phyloP scores from a whole-genome alignment of 2,329 filamentous ascomycete species.

The Lecanicillium sp. region DNA sequence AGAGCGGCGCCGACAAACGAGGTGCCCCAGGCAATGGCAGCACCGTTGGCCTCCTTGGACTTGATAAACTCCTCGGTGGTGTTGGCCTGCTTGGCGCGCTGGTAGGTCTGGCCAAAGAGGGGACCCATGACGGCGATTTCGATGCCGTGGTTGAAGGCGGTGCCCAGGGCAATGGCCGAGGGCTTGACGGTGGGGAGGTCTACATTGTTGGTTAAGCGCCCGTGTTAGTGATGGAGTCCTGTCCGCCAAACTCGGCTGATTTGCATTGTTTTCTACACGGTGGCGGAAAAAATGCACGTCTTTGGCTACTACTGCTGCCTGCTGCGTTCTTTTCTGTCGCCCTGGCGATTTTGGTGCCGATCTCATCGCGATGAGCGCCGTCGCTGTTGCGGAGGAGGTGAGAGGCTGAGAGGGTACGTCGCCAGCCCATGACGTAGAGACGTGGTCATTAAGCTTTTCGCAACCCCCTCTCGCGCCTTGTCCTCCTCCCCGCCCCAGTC shows the following conservation, averaged over 20 bases:
- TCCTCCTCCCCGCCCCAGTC: too few species aligned
- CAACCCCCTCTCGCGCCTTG: neutral
- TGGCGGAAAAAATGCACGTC: too few species aligned
- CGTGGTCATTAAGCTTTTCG: neutral
- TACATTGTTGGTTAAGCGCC: constrained; percentile 16
- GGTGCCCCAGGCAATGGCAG: constrained; percentile 82
- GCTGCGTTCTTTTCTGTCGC: too few species aligned
- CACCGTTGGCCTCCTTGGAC: constrained; percentile 84
- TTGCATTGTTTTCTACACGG: too few species aligned
- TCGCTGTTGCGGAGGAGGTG: too few species aligned
- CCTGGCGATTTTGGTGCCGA: too few species aligned
- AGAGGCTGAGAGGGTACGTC: too few species aligned
- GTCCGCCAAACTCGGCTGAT: too few species aligned
- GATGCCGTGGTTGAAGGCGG: constrained; percentile 87
- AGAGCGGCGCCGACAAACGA: constrained; percentile 82
- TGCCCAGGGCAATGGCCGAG: constrained; percentile 93
- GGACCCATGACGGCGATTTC: constrained; percentile 82
- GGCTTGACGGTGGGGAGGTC: constrained; percentile 79
- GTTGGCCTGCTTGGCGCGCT: constrained; percentile 83
- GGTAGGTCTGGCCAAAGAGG: constrained; percentile 90
- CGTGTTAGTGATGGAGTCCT: too few species aligned
- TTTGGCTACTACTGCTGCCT: neutral
- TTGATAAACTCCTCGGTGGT: constrained; percentile 94
- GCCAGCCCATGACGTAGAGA: too few species aligned
- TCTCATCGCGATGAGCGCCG: too few species aligned